Percentiles rank a stretch among this genome's conserved stretches.
phyloP scores from a whole-genome alignment of 306 rosid genomes.

The Hippophae gyantsensis region DNA sequence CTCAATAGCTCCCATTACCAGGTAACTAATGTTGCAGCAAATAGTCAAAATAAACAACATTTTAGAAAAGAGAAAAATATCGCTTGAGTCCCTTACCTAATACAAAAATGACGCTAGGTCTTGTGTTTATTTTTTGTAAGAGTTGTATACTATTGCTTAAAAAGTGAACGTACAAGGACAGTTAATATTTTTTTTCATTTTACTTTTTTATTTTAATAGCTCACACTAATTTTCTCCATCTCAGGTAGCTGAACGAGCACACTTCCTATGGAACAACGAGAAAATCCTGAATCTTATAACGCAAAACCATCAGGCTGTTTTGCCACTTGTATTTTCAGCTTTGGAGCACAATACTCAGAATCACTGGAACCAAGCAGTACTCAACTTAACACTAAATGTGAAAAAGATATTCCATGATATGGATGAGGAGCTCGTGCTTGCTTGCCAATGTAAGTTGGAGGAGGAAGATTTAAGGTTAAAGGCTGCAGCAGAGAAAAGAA shows the following conservation, averaged over 20 bases:
- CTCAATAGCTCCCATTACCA: conserved; percentile 86
- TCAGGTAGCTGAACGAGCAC: conserved; percentile 95
- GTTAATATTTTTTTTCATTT: too few species aligned
- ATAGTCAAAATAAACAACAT: neutral
- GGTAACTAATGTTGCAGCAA: conserved; percentile 30
- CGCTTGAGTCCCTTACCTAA: too few species aligned
- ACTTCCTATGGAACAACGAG: conserved; percentile 92
- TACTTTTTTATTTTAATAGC: neutral
- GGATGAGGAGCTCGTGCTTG: conserved; percentile 71
- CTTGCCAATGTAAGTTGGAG: conserved; percentile 67
- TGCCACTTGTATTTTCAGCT: conserved; percentile 80
- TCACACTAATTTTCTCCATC: neutral
- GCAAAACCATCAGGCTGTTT: conserved; percentile 65
- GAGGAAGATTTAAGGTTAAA: conserved; percentile 46
- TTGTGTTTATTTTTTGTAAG: too few species aligned
- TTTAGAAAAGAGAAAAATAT: too few species aligned
- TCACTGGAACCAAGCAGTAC: conserved; percentile 96
- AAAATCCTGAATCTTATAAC: conserved; percentile 64
- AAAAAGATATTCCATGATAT: conserved; percentile 67
- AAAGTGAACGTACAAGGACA: too few species aligned
- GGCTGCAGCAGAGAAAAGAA: conserved; percentile 67
- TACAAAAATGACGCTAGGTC: neutral
- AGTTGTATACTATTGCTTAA: too few species aligned
- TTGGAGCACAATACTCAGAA: conserved; percentile 63
- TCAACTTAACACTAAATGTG: conserved; percentile 74